Base-by-base conservation (phyloP, 2,329 filamentous ascomycete species). In the Verticillium dahliae region DNA sequence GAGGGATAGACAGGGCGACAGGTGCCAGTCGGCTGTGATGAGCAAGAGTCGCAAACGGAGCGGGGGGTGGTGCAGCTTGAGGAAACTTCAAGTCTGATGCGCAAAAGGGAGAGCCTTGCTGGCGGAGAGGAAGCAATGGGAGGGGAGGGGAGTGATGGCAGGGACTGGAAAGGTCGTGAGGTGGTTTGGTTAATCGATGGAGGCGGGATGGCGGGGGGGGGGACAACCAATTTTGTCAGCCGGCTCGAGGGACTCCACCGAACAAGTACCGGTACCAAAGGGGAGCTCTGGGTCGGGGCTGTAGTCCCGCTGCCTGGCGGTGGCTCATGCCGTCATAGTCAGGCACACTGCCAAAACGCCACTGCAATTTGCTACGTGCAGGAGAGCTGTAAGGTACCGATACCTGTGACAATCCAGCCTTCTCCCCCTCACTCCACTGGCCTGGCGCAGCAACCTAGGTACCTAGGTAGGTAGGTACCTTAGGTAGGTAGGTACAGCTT, bases 201-300 rank as follows among this genome's bases (percentile, higher is more conserved):
- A 65, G 62, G 61, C 37, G 61, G 61, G 64, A 65, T 65, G 64
- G 64, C 64, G 64, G 64, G 64, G 64, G 64, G 64, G 64, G 45
- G 45, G 18, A 59, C 60, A 65, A 63, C 62, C 62, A 65, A 65
- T 65, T 65, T 65, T 65, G 64, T 65, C 64, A 65, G 64, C 64
- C 62, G 61, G 62, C 64, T 58, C 59, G 57, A 60, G 18, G 64
- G 59, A 62, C 61, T 65, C 62, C 63, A 65, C 63, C 57, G 61
- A 57, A 61, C 59, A 65, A 63, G 61, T 64, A 65, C 55, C 61
- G 56, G 62, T 65, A 65, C 64, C 56, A 22, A 35, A 34, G 37
- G 37, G 60, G 56, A 63, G 62, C 50, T 52, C 56, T 59, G 59
- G 33, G 15, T 27, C 18, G 45, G 45, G 13, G 22, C 45, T 22